Percentiles rank a stretch among this genome's conserved stretches.
Conservation (phyloP, 257 asterid species). For the Jasminum sambac region DNA sequence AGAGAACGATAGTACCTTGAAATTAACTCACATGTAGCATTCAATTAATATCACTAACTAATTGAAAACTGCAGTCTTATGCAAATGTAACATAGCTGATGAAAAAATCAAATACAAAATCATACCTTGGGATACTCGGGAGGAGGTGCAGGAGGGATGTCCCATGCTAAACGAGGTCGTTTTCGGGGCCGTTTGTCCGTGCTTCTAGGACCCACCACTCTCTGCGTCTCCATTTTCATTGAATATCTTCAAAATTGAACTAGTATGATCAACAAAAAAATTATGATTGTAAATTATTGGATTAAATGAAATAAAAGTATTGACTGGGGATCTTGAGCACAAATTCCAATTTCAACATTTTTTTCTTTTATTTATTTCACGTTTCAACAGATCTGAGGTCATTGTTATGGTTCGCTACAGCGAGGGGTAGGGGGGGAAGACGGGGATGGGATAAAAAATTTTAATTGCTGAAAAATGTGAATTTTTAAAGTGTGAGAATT, state of each 20-base stretch:
- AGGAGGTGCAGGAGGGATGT: constrained; percentile 49
- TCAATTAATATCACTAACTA: background rate
- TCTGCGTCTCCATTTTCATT: constrained; percentile 63
- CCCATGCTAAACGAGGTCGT: constrained; percentile 82
- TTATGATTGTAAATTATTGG: background rate
- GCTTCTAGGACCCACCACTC: constrained; percentile 58
- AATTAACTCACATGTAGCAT: background rate
- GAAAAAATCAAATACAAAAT: constrained; percentile 11
- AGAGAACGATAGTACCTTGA: background rate
- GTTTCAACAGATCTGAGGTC: constrained; percentile 4
- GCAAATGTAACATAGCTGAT: background rate
- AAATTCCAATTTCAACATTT: background rate
- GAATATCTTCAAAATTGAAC: background rate
- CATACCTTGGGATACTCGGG: constrained; percentile 56
- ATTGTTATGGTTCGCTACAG: background rate
- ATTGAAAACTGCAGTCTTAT: background rate
- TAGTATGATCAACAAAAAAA: background rate
- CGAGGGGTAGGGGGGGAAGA: too few species aligned
- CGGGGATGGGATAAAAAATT: too few species aligned
- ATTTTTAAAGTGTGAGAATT: too few species aligned
- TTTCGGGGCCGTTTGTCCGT: constrained; percentile 75
- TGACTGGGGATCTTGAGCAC: background rate
- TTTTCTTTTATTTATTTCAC: background rate
- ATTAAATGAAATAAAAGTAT: background rate
- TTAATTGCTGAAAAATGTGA: too few species aligned